Evolutionary conservation across 2,329 filamentous ascomycete genomes (phyloP).

Genomic region (Botrytis galanthina): DNA sequence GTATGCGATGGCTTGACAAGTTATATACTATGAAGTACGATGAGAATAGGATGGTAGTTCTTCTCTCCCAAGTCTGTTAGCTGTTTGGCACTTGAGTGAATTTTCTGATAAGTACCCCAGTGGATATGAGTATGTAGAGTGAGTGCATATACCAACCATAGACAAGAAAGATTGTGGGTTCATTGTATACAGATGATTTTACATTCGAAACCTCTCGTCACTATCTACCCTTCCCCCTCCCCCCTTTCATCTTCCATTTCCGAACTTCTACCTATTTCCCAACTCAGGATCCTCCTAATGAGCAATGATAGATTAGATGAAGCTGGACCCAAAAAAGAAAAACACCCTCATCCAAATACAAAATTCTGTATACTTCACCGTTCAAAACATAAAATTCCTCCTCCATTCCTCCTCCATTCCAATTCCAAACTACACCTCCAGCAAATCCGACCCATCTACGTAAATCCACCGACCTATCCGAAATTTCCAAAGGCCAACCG

Average conservation of each 20-base stretch:
- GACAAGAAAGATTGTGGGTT: background rate
- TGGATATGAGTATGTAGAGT: background rate
- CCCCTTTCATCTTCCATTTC: background rate
- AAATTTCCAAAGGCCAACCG: background rate
- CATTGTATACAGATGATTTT: background rate
- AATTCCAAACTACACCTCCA: background rate
- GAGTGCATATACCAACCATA: background rate
- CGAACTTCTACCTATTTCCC: background rate
- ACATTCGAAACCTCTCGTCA: background rate
- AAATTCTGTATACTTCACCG: background rate
- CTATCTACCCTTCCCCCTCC: fast-evolving
- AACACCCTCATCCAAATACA: background rate
- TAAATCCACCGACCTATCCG: background rate
- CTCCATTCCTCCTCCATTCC: background rate
- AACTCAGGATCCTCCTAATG: background rate
- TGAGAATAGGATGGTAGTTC: background rate
- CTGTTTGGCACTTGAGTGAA: background rate
- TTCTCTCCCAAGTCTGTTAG: background rate
- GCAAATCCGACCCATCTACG: background rate
- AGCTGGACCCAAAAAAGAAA: background rate
- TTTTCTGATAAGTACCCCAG: no score
- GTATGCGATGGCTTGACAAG: no score
- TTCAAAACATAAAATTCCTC: background rate
- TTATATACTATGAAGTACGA: no score
- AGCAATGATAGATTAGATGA: background rate